These are phyloP conservation scores for Starmerella floricola DNA, from an alignment of 805 yeast species.

Conservation along the genomic window DNA sequence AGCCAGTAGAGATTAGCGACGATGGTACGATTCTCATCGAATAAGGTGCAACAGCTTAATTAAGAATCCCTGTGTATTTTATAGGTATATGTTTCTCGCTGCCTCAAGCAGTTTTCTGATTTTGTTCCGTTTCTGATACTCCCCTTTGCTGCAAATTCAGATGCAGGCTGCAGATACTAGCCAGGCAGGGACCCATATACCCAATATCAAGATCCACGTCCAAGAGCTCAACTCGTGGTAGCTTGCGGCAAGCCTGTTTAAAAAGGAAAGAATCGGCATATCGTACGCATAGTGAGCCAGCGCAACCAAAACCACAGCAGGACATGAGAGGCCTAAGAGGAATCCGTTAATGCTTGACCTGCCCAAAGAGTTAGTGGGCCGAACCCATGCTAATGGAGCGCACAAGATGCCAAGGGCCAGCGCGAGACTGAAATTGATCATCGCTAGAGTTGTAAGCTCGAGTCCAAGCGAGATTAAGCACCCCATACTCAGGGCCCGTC, in stretches of 20 bases:
- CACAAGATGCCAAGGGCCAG: conserved; percentile 56
- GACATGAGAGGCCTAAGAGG: conserved; percentile 32
- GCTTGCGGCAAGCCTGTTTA: conserved; percentile 45
- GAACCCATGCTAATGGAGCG: conserved; percentile 60
- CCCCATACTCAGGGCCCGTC: conserved; percentile 30
- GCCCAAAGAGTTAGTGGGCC: conserved; percentile 24
- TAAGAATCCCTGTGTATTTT: too few species aligned
- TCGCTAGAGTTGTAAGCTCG: conserved; percentile 57
- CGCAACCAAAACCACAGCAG: conserved; percentile 34
- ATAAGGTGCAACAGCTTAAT: too few species aligned
- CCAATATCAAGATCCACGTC: conserved; percentile 66
- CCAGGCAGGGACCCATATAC: conserved; percentile 86
- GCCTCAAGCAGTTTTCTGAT: not conserved
- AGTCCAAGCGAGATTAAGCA: conserved; percentile 55
- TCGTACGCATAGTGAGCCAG: conserved; percentile 25
- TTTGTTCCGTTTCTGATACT: not conserved
- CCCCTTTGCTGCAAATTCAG: not conserved
- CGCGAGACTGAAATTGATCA: conserved; percentile 76
- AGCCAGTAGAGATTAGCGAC: not conserved
- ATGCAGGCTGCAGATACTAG: conserved; percentile 22
- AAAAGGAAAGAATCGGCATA: conserved; percentile 32
- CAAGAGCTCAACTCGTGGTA: conserved; percentile 65
- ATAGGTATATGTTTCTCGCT: not conserved
- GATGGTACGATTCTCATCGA: not conserved
- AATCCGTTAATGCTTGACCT: conserved; percentile 17